Base-by-base conservation (phyloP, 306 rosid species). In the Citrullus colocynthis region DNA sequence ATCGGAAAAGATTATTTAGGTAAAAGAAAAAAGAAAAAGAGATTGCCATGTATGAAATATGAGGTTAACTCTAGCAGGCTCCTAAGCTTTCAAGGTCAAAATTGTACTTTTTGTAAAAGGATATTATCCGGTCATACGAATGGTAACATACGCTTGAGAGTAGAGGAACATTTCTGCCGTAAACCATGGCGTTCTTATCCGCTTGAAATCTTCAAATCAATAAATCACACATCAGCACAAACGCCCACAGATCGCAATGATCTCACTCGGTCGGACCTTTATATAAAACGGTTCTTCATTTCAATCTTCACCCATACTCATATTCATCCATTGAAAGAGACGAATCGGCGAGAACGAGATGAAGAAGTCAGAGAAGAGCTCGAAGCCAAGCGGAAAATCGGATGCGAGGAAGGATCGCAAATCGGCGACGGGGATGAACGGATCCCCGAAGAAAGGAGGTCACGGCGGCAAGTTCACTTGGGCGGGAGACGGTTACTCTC, bases 371-470 rank as follows among this genome's bases (percentile, higher is more conserved):
- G 93, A 90, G 28, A 92, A 86, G 84, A 78, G 89, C 37, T 34
- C 81, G 77, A 93, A 86, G 55, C 75, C 88, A 1, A 91, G 48
- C 36, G 89, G 83, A 0, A 91, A 90, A 78, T 1, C 32, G 14
- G 93, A 89, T 79, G 70, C 9, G 75, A 86, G 89, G 57, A 94
- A 83, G 78, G 97, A 94, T 57, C 82, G 96, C 77, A 90, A 86
- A 65, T 94, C 98, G 9, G 88, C 93, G 6, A 89, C 93, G 5
- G 97, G 98, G 6, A 80, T 89, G 89, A 90, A 3, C 81, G 97
- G 97, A 84, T 94, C 93, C 63, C 96, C 98, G 32, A 94, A 94
- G 91, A 94, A 94, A 64, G 91, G 98, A 58, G 98, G 97, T 6
- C 91, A 88, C 41, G 97, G 98, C 6, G 98, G 98, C 6, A 94